Evolutionary conservation across 2,329 filamentous ascomycete genomes (phyloP), one percentile per base, ranked within the genome.

Genomic region (Stemphylium lycopersici): DNA sequence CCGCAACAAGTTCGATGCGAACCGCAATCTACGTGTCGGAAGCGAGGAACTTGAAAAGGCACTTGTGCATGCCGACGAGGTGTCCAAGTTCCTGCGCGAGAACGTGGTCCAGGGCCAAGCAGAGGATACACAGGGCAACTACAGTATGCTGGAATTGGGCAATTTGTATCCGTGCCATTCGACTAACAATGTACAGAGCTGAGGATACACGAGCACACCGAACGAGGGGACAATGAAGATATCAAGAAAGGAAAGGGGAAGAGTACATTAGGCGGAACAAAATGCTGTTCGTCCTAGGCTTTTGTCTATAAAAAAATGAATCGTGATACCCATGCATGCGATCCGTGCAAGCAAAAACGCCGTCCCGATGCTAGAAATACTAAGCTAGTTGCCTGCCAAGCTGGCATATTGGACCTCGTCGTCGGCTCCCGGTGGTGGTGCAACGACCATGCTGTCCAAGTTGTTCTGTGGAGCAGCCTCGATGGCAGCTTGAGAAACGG

Each of bases 161-260:
- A 20, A 34, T 33, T 40, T 13, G 22, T 15, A 49, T 31, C 13
- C 3, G 18, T 16, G 47, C 3, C 44, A 18, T 7, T 34, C 46
- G 39, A 34, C 63, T 69, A 58, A 70, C 48, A 22, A 18, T 41
- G 18, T 52, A 49, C 43, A 97, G 92, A 89, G 72, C 79, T 98
- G 52, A 84, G 88, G 46, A 97, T 99, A 77, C 95, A 98, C 74
- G 84, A 96, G 57, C 80, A 96, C 62, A 99, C 89, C 26, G 93
- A 99, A 76, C 83, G 91, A 62, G 92, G 95, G 48, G 90, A 98
- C 77, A 99, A 99, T 71, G 92, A 97, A 66, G 90, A 88, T 31
- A 86, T 97, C 68, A 96, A 93, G 77, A 80, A 86, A 46, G 82
- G 57, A 61, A 77, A 78, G 52, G 77, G 79, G 44, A 78, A 76